phyloP scores from a whole-genome alignment of 2,329 filamentous ascomycete species.

The Colletotrichum spaethianum region DNA sequence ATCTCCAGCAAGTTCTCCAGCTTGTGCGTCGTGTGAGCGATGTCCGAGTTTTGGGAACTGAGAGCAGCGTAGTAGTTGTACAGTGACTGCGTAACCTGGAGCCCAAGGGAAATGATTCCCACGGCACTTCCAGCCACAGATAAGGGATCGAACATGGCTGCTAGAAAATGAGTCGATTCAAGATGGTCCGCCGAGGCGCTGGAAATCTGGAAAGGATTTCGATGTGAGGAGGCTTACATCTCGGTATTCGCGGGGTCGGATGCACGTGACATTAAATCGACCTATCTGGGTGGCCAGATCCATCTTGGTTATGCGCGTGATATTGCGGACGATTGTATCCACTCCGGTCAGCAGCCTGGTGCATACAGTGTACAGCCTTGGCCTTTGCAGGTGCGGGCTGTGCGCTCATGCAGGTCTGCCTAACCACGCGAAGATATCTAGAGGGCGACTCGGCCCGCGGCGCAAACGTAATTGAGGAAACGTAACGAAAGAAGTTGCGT shows the following conservation, averaged over 20 bases:
- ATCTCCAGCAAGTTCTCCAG: slow-evolving; percentile 46
- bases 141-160: slow-evolving; percentile 10
- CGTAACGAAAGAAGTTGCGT: too few relatives aligned
- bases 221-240: not conserved
- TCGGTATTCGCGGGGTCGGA: not conserved
- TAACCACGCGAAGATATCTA: not conserved
- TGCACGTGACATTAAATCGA: not conserved
- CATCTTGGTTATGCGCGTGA: not conserved
- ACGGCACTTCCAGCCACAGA: slow-evolving; percentile 47
- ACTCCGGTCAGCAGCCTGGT: not conserved
- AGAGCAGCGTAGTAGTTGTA: slow-evolving; percentile 52
- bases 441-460: not conserved
- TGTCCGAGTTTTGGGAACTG: slow-evolving; percentile 46
- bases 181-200: not conserved
- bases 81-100: slow-evolving; percentile 52
- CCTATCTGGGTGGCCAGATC: not conserved
- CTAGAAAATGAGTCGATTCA: not conserved
- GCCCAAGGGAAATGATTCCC: slow-evolving; percentile 54
- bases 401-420: not conserved
- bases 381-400: not conserved
- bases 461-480: not conserved
- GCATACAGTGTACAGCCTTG: not conserved
- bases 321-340: not conserved
- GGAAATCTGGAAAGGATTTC: not conserved
- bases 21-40: slow-evolving; percentile 46